A percentile compares a stretch with the other conserved stretches of the same genome.
Conservation (phyloP, 805 yeast species). For the Metschnikowia vanudenii region DNA sequence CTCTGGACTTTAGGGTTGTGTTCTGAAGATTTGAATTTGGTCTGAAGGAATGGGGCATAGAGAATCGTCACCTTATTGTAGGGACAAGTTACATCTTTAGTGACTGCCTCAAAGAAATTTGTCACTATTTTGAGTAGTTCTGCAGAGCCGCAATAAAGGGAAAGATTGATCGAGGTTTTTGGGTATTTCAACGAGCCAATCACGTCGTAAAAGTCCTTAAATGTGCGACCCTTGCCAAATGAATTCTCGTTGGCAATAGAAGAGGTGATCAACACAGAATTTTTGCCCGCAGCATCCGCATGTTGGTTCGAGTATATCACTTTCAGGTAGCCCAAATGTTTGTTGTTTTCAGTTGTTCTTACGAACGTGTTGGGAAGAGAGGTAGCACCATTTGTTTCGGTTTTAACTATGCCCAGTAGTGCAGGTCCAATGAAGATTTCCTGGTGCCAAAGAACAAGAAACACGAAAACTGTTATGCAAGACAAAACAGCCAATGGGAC, state of each 20-base stretch:
- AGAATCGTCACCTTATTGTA: slow-evolving; percentile 16
- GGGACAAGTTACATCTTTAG: not conserved
- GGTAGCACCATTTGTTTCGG: not conserved
- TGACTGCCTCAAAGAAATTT: slow-evolving; percentile 17
- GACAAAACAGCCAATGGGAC: slow-evolving; percentile 1
- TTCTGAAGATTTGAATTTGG: slow-evolving; percentile 11
- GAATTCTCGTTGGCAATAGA: slow-evolving; percentile 30
- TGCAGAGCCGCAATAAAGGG: slow-evolving; percentile 32
- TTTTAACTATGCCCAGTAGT: not conserved
- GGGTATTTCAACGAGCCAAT: slow-evolving; percentile 28
- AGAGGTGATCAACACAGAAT: slow-evolving; percentile 21
- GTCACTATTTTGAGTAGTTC: slow-evolving; percentile 26
- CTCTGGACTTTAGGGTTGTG: slow-evolving; percentile 27
- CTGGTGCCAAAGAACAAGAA: slow-evolving; percentile 3
- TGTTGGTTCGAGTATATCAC: not conserved
- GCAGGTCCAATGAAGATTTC: not conserved
- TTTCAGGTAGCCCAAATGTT: slow-evolving; percentile 6
- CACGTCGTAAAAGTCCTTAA: slow-evolving; percentile 33
- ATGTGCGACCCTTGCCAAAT: slow-evolving; percentile 35
- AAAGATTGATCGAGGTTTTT: slow-evolving; percentile 22
- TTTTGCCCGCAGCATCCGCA: not conserved
- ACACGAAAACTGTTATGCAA: not conserved
- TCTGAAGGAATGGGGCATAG: slow-evolving; percentile 16
- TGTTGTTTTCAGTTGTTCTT: not conserved
- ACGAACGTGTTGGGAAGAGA: not conserved